A percentile compares a stretch with the other conserved stretches of the same genome.
phyloP scores from a whole-genome alignment of 768 basidiomycete species.

The Floccularia luteovirens region DNA sequence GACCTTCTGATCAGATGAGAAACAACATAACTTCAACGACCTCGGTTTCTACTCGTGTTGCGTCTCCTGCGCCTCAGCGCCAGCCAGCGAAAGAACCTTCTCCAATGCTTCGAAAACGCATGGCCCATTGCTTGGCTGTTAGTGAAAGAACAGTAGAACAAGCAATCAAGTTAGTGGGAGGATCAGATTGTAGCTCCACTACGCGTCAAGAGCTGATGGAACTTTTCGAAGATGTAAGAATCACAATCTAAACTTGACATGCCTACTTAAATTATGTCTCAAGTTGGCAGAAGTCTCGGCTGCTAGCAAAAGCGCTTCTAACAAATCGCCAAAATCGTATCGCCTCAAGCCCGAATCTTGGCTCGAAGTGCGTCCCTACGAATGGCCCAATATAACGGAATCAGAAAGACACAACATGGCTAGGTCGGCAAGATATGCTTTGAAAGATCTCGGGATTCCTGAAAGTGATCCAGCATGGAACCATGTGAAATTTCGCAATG shows the following conservation, averaged over 20 bases:
- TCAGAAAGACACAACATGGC: constrained; percentile 41
- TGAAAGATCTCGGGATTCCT: constrained; percentile 45
- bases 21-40: constrained; percentile 16
- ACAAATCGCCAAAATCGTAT: constrained; percentile 34
- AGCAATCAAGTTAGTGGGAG: constrained; percentile 39
- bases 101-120: constrained; percentile 25
- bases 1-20: constrained; percentile 18
- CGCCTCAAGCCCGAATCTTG: constrained; percentile 49
- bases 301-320: constrained; percentile 23
- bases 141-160: constrained; percentile 42
- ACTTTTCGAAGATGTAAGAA: constrained; percentile 40
- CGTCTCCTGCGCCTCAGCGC: constrained; percentile 7
- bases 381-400: constrained; percentile 44
- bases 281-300: constrained; percentile 45
- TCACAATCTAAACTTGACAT: not conserved
- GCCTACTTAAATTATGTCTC: constrained; percentile 1
- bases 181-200: constrained; percentile 19
- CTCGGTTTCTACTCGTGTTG: constrained; percentile 11
- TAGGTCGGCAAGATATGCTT: constrained; percentile 39
- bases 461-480: constrained; percentile 59
- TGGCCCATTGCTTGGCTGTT: constrained; percentile 47
- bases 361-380: constrained; percentile 65
- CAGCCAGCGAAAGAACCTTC: constrained; percentile 11
- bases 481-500: constrained; percentile 29
- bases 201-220: constrained; percentile 34